Evolutionary conservation across 2,329 filamentous ascomycete species (phyloP).

Genomic region (Xylariaceae sp.): DNA sequence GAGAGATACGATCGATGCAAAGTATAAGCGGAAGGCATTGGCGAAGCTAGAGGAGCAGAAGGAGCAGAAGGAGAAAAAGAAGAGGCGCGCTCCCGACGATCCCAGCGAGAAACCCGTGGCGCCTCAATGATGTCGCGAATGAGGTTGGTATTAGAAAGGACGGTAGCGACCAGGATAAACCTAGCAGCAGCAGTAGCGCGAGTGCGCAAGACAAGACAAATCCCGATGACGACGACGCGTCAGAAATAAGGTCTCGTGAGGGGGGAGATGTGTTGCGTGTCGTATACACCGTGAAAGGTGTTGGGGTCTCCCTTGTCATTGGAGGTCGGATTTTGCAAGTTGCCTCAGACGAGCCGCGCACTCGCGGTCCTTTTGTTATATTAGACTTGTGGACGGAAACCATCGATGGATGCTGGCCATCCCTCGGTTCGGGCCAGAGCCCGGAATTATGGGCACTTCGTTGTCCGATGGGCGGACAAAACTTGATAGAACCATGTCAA

Average conservation of each 20-base stretch:
- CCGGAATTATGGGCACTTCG: not conserved
- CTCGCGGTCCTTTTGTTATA: not conserved
- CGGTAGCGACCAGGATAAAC: not conserved
- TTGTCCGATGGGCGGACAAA: not conserved
- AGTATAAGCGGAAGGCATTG: slow-evolving; percentile 32
- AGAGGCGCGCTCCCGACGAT: slow-evolving; percentile 2
- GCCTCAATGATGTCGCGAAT: slow-evolving; percentile 6
- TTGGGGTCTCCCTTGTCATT: slow-evolving; percentile 11
- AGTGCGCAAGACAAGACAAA: not conserved
- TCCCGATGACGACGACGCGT: slow-evolving; percentile 19
- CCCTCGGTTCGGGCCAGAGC: not conserved
- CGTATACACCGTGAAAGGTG: slow-evolving; percentile 13
- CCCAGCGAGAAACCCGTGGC: slow-evolving; percentile 7
- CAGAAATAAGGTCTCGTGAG: not conserved
- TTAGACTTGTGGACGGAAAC: not conserved
- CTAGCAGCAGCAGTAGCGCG: not conserved
- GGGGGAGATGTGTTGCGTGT: not conserved
- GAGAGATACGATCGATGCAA: slow-evolving; percentile 46
- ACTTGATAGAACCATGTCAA: slow-evolving; percentile 3
- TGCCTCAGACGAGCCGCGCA: slow-evolving; percentile 21
- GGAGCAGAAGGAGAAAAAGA: slow-evolving; percentile 28
- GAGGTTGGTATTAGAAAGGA: not conserved
- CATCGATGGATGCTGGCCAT: not conserved
- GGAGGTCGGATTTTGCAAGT: slow-evolving; percentile 18
- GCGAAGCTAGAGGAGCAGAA: slow-evolving; percentile 1